Evolutionary conservation across 306 rosid species (phyloP).

Genomic region (Castanea mollissima): DNA sequence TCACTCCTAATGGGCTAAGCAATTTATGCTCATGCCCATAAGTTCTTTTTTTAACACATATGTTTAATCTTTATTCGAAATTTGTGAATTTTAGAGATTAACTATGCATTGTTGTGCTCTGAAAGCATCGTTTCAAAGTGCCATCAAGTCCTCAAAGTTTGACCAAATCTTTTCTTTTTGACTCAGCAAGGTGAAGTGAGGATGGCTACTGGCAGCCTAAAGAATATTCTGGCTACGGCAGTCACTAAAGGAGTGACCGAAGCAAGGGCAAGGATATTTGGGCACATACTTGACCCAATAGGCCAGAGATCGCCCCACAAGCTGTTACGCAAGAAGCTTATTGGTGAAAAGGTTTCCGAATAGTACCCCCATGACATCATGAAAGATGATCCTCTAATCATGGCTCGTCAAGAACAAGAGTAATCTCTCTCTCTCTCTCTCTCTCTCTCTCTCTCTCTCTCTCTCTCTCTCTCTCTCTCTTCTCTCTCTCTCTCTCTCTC

Average conservation of each 20-base stretch:
- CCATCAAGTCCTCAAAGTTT: neutral
- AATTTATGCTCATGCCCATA: neutral
- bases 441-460: neutral
- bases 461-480: neutral
- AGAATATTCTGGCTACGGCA: constrained; percentile 50
- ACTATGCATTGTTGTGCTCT: neutral
- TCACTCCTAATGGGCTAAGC: no score
- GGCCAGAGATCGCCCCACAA: constrained; percentile 72
- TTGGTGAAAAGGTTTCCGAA: constrained; percentile 73
- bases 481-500: constrained; percentile 24
- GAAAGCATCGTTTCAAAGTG: neutral
- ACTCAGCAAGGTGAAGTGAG: constrained; percentile 16
- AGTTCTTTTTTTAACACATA: neutral
- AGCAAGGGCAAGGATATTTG: constrained; percentile 79
- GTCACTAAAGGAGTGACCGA: constrained; percentile 52
- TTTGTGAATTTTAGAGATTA: neutral
- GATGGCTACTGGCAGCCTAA: constrained; percentile 64
- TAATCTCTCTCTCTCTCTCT: constrained; percentile 28
- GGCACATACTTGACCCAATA: constrained; percentile 66
- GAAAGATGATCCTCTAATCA: constrained; percentile 68
- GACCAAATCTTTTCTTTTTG: neutral
- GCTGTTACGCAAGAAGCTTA: constrained; percentile 73
- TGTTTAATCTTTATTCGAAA: no score
- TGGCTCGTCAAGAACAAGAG: constrained; percentile 81
- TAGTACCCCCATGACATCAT: constrained; percentile 89